Evolutionary conservation across 179 eudicot species (phyloP).

Genomic region (Pouteria campechiana): DNA sequence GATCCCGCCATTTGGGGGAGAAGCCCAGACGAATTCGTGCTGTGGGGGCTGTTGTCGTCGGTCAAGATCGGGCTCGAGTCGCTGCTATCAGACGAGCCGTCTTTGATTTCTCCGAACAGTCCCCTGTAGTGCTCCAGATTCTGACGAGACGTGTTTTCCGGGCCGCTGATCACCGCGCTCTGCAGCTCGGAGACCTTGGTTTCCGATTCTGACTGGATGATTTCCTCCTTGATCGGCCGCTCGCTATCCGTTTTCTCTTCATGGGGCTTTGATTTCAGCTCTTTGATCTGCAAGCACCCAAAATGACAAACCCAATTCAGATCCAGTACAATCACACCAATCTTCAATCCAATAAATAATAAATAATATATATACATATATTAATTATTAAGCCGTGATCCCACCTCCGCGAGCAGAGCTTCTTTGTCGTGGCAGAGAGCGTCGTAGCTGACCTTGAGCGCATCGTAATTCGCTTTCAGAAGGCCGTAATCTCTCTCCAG

Average conservation of each 20-base stretch:
- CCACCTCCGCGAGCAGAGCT: constrained; percentile 53
- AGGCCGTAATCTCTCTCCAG: constrained; percentile 72
- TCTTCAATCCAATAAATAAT: too few relatives aligned
- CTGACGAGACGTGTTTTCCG: constrained; percentile 6
- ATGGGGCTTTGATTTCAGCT: constrained; percentile 51
- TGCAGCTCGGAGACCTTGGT: constrained; percentile 10
- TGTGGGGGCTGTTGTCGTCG: constrained; percentile 46
- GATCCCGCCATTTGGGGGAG: constrained; percentile 31
- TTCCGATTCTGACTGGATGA: constrained; percentile 17
- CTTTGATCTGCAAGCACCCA: constrained; percentile 31
- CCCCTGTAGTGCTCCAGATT: constrained; percentile 6
- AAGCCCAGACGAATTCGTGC: too few relatives aligned
- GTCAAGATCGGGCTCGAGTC: constrained; percentile 77
- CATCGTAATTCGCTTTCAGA: constrained; percentile 57
- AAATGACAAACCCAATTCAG: not conserved
- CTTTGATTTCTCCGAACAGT: constrained; percentile 27
- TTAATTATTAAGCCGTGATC: too few relatives aligned
- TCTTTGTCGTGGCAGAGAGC: constrained; percentile 53
- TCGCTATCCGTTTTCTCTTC: constrained; percentile 17
- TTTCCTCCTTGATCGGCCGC: constrained; percentile 27
- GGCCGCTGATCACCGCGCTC: constrained; percentile 15
- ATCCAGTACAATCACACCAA: not conserved
- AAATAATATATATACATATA: not conserved
- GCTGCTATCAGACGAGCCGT: constrained; percentile 69
- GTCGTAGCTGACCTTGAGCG: constrained; percentile 51